Evolutionary conservation across 108 stramenopile genomes (phyloP), one percentile per base, ranked within the genome.

Genomic region (Discostella stelligeroides): DNA sequence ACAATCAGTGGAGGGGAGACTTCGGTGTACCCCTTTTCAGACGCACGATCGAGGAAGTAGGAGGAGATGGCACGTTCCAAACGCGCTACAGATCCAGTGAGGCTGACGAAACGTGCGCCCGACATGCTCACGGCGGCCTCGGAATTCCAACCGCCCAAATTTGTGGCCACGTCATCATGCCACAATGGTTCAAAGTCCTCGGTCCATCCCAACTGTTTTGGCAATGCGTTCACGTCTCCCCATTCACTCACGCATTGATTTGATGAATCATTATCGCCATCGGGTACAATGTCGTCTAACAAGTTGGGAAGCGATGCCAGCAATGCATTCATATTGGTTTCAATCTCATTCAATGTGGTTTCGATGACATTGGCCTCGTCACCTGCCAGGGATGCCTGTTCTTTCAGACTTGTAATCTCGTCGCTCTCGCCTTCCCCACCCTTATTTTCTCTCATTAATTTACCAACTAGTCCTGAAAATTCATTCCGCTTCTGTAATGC

Each of bases 151-250:
- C 98, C 96, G 34, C 86, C 84, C 39, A 98, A 81, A 24, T 80
- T 81, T 30, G 66, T 67, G 5, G 97, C 98, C 15, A 98, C 81
- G 72, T 98, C 98, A 67, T 98, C 98, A 63, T 98, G 98, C 98
- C 98, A 98, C 23, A 88, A 66, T 17, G 94, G 92, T 64, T 77
- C 74, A 71, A 93, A 91, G 40, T 85, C 78, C 6, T 85, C 84
- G 13, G 69, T 68, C 92, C 96, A 96, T 62, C 84, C 89, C 54
- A 89, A 71, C 60, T 86, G 75, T 39, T 65, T 71, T 14, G 93
- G 90, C 21, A 92, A 70, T 3, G 75, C 79, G 1, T 71, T 51
- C 39, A 84, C 60, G 68, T 88, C 86, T 24, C 96, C 96, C 97
- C 97, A 98, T 39, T 71, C 66, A 0, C 55, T 45, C n/a, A 97